Conservation (phyloP, 495 filamentous ascomycete species). For the Tuber magnatum region DNA sequence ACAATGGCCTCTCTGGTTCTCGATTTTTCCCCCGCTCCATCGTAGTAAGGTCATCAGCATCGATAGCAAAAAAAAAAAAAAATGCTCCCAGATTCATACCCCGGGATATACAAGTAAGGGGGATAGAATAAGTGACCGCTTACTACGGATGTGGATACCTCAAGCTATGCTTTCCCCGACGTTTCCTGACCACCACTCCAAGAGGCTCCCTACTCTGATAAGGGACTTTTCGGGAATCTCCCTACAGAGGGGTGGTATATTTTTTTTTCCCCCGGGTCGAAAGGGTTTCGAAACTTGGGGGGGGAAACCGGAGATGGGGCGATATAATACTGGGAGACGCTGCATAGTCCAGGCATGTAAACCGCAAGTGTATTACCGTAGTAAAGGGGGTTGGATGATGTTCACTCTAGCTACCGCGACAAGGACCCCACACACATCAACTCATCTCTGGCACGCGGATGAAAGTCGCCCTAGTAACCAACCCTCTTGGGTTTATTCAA, state of each 20-base stretch:
- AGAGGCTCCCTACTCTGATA: conserved; percentile 51
- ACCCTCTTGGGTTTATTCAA: not conserved
- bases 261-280: too few species aligned
- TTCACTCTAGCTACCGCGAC: not conserved
- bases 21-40: too few species aligned
- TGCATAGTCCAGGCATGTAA: too few species aligned
- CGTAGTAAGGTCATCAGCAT: too few species aligned
- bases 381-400: not conserved
- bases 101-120: conserved; percentile 49
- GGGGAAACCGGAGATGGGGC: too few species aligned
- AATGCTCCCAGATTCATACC: conserved; percentile 21
- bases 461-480: not conserved
- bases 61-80: too few species aligned
- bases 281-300: too few species aligned
- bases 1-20: too few species aligned
- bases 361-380: too few species aligned
- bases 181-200: conserved; percentile 51
- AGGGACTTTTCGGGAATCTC: conserved; percentile 53
- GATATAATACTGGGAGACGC: too few species aligned
- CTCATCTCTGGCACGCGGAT: not conserved
- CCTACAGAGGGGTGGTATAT: too few species aligned
- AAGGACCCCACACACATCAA: too few species aligned
- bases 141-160: conserved; percentile 55
- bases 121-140: conserved; percentile 42
- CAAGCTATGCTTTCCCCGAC: conserved; percentile 51